These are phyloP conservation scores for Exserohilum rostratum DNA, from an alignment of 2,329 filamentous ascomycete species.

Conservation along the genomic window DNA sequence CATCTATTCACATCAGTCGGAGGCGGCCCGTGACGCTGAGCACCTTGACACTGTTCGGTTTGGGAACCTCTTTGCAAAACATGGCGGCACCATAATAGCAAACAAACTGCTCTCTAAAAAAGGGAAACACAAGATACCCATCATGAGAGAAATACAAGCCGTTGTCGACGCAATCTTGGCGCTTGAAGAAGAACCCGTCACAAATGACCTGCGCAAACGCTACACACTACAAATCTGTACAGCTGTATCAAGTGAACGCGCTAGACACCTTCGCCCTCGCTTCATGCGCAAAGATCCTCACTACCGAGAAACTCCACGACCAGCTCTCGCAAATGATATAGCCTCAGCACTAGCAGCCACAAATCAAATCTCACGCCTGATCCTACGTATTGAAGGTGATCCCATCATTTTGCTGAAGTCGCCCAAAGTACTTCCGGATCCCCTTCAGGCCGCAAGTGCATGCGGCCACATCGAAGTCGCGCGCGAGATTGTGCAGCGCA, in stretches of 20 bases:
- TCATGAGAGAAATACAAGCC: background rate
- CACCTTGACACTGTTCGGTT: constrained; percentile 5
- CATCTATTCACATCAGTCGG: too few species aligned
- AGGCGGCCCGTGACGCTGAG: too few species aligned
- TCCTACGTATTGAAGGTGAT: background rate
- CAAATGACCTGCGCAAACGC: background rate
- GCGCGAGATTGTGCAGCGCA: background rate
- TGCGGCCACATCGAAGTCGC: background rate
- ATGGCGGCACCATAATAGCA: constrained; percentile 4
- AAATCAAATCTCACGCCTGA: background rate
- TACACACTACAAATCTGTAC: constrained; percentile 4
- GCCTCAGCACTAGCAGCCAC: background rate
- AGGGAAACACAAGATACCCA: background rate
- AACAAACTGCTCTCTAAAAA: background rate
- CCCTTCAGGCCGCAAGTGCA: background rate
- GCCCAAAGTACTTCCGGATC: background rate
- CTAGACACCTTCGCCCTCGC: background rate
- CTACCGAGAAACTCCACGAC: background rate
- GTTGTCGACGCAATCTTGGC: background rate
- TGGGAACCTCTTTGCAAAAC: constrained; percentile 3
- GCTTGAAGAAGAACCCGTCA: background rate
- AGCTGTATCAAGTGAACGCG: constrained; percentile 1
- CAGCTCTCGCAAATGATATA: background rate
- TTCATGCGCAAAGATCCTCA: background rate
- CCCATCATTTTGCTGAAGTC: background rate